These are phyloP conservation scores for Raphanus raphanistrum DNA, from an alignment of 345 rosid species.

Conservation along the genomic window DNA sequence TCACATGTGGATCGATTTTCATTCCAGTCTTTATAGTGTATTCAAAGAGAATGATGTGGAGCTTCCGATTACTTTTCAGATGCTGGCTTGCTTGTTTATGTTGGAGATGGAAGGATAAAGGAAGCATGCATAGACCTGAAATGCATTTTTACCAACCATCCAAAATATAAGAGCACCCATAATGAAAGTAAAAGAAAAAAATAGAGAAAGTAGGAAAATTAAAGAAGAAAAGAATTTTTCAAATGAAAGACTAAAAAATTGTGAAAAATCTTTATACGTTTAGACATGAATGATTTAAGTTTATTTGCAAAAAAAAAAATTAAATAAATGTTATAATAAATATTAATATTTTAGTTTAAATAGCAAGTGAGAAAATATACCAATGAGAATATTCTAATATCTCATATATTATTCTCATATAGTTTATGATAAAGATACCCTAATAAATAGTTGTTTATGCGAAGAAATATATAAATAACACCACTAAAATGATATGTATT, in stretches of 20 bases:
- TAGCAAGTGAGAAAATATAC: no score
- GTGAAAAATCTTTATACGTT: not conserved
- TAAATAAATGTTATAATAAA: not conserved
- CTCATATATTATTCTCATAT: not conserved
- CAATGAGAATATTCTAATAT: not conserved
- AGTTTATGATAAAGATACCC: not conserved
- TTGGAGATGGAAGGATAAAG: not conserved
- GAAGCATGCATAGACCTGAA: not conserved
- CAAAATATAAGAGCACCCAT: not conserved
- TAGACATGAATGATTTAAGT: no score
- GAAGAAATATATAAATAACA: not conserved
- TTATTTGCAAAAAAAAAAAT: not conserved
- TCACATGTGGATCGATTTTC: not conserved
- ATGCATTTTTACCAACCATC: not conserved
- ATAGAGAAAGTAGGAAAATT: not conserved
- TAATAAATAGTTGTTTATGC: not conserved
- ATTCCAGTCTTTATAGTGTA: not conserved
- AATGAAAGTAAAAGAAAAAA: not conserved
- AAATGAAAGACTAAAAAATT: not conserved
- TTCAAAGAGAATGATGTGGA: not conserved
- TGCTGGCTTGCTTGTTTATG: not conserved
- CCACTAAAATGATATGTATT: no score
- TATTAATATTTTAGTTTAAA: no score
- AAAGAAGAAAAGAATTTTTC: not conserved
- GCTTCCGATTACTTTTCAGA: not conserved